Evolutionary conservation across 2,329 filamentous ascomycete genomes (phyloP).

Genomic region (Aspergillus fructus): DNA sequence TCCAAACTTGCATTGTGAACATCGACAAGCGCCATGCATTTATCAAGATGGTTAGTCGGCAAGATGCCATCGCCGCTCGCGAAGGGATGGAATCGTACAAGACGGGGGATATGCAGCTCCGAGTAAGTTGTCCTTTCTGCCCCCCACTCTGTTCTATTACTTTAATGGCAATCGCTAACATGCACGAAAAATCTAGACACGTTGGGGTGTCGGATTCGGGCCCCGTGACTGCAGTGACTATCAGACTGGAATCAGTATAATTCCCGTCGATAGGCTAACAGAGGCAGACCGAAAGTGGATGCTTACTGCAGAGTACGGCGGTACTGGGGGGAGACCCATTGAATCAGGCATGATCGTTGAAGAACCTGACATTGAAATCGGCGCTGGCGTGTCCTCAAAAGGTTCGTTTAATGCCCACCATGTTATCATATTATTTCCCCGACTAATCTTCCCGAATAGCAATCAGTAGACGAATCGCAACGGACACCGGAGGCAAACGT

Average conservation of each 20-base stretch:
- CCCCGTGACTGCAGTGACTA: slow-evolving; percentile 98
- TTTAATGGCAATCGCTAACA: slow-evolving; percentile 23
- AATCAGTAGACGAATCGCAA: slow-evolving; percentile 53
- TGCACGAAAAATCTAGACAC: slow-evolving; percentile 59
- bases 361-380: slow-evolving; percentile 98
- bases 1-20: slow-evolving; percentile 98
- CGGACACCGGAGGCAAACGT: slow-evolving; percentile 50
- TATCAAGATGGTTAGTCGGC: slow-evolving; percentile 94
- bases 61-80: slow-evolving; percentile 80
- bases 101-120: slow-evolving; percentile 69
- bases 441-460: slow-evolving; percentile 32
- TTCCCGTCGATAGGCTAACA: slow-evolving; percentile 87
- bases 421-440: neutral
- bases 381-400: slow-evolving; percentile 94
- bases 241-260: slow-evolving; percentile 83
- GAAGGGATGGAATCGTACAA: slow-evolving; percentile 81
- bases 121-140: slow-evolving; percentile 52
- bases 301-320: slow-evolving; percentile 87
- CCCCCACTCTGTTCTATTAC: neutral
- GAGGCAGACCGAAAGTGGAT: slow-evolving; percentile 98
- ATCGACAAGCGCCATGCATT: slow-evolving; percentile 97
- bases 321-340: slow-evolving; percentile 80
- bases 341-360: slow-evolving; percentile 85
- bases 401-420: slow-evolving; percentile 41
- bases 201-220: slow-evolving; percentile 97